Conservation (phyloP, 2,329 filamentous ascomycete species). For the Diaporthe vaccinii region DNA sequence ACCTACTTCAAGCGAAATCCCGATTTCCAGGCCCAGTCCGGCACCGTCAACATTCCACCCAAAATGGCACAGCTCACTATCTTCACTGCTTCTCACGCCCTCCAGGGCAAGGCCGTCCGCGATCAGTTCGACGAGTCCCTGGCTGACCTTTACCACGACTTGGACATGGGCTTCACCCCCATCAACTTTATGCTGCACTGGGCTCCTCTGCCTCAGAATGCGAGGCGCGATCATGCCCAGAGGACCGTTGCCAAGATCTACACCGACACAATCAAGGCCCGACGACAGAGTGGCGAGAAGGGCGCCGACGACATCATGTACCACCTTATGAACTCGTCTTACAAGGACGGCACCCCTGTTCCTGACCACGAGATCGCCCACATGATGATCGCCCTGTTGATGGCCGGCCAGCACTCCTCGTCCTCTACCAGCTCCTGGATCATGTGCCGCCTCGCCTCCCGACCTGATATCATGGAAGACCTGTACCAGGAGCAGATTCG, state of each 20-base stretch:
- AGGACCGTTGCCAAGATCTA: constrained; percentile 83
- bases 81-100: constrained; percentile 82
- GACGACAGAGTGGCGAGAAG: constrained; percentile 63
- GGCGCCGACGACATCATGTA: constrained; percentile 79
- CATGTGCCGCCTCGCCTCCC: constrained; percentile 77
- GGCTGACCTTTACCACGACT: constrained; percentile 82
- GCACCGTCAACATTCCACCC: constrained; percentile 73
- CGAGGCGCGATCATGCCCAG: constrained; percentile 78
- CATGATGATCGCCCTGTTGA: constrained; percentile 89
- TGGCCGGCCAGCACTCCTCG: constrained; percentile 87
- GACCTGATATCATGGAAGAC: constrained; percentile 78
- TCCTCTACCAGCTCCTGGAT: constrained; percentile 85
- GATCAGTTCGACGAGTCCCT: constrained; percentile 79
- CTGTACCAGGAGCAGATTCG: constrained; percentile 83
- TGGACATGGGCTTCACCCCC: constrained; percentile 83
- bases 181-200: constrained; percentile 88
- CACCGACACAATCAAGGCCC: constrained; percentile 76
- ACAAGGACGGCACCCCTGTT: constrained; percentile 78
- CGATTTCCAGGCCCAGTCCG: constrained; percentile 70
- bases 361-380: constrained; percentile 84
- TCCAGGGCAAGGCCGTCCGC: constrained; percentile 84
- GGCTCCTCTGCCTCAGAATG: constrained; percentile 83
- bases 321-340: constrained; percentile 81
- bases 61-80: constrained; percentile 84
- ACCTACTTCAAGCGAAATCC: constrained; percentile 72